Conservation (phyloP, 805 yeast species). For the Kregervanrija pseudodelftensis region DNA sequence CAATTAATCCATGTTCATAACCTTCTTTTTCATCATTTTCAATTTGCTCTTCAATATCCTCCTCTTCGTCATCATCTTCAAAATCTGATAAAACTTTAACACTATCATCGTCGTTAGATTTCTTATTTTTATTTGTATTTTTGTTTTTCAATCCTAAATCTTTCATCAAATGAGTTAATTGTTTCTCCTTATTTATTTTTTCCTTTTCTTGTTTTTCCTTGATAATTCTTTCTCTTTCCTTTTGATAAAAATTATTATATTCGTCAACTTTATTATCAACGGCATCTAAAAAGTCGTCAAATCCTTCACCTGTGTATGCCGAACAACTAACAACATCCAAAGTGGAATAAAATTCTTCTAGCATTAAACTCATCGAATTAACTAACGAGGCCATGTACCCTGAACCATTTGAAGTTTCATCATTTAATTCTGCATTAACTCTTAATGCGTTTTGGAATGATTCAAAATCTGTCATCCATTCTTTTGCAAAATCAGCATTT, state of each 20-base stretch:
- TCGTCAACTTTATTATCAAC: constrained; percentile 86
- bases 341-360: constrained; percentile 92
- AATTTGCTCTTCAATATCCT: constrained; percentile 41
- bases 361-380: constrained; percentile 91
- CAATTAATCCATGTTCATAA: constrained; percentile 37
- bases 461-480: constrained; percentile 98
- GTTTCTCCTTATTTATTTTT: constrained; percentile 61
- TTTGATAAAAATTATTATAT: constrained; percentile 72
- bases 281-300: constrained; percentile 80
- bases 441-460: constrained; percentile 74
- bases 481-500: constrained; percentile 80
- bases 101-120: constrained; percentile 21
- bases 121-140: constrained; percentile 16
- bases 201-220: constrained; percentile 74
- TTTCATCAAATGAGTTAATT: constrained; percentile 67
- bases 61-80: constrained; percentile 36
- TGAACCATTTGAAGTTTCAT: constrained; percentile 51
- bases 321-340: constrained; percentile 91
- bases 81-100: constrained; percentile 47
- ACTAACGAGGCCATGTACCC: constrained; percentile 94
- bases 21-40: constrained; percentile 42
- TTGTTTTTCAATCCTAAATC: constrained; percentile 68
- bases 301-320: constrained; percentile 88
- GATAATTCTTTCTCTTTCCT: constrained; percentile 77
- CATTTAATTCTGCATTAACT: constrained; percentile 59